Base-by-base conservation (phyloP, 352 stramenopile genomes). In the Thalassiosira livingstoniorum region DNA sequence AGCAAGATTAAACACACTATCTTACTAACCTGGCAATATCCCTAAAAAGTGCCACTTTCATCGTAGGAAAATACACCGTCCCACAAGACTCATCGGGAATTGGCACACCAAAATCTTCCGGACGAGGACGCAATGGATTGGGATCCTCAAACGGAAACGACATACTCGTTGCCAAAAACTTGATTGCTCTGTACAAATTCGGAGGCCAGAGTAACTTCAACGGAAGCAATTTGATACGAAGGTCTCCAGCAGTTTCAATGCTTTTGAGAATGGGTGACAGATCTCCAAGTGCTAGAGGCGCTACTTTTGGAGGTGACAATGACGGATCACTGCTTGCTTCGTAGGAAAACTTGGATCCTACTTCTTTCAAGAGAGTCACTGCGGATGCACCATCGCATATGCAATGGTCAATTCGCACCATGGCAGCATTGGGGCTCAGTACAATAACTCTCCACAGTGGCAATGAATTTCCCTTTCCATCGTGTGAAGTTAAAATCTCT, bases 361-460 rank as follows among this genome's bases (percentile, higher is more conserved):
- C 10, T 34, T 72, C 57, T 53, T 39, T 21, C 10, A 71, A 27
- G 58, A 78, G 23, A 45, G 23, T 62, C 7, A 54, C 55, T 23
- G 57, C 39, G 25, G 67, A 65, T 53, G 70, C 2, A 25, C 70
- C 70, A 53, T 78, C 70, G 21, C 57, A 61, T n/a, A 78, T 78
- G 27, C 57, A 63, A 51, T 78, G 70, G 35, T 78, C 70, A 53
- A 78, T 72, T 42, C 70, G 37, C 11, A 78, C n/a, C 21, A 78
- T 35, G 35, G 27, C 62, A 29, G 34, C 21, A 32, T 42, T 73
- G 32, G 57, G 35, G 23, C 58, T 58, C 1, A 78, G 55, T 29
- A 78, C 15, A 2, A 78, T 25, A n/a, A 78, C 70, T 61, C 70
- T 70, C 70, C 70, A 78, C 0, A 73, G 54, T 43, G 70, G 70